Conservation (phyloP, 75 land plant species). For the Larix kaempferi region DNA sequence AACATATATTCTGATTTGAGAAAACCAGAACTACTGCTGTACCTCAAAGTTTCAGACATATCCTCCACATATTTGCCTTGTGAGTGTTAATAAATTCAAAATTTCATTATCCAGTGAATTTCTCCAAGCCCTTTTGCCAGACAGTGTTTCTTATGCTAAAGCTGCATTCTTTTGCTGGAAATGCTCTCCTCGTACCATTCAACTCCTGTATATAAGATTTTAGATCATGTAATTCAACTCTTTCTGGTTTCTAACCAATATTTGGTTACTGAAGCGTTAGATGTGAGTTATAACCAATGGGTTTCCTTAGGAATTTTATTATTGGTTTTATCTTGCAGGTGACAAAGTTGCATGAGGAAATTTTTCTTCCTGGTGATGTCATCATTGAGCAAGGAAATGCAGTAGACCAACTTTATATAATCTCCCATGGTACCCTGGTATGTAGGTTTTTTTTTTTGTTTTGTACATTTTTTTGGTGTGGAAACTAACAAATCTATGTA, state of each 20-base stretch:
- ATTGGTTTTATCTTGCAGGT: neutral
- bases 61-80: too few species aligned
- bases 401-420: slow-evolving; percentile 23
- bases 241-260: neutral
- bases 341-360: slow-evolving; percentile 8
- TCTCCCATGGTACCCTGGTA: slow-evolving; percentile 24
- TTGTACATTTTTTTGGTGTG: too few species aligned
- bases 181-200: too few species aligned
- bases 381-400: slow-evolving; percentile 34
- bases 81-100: too few species aligned
- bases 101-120: neutral
- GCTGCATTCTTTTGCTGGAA: too few species aligned
- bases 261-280: neutral
- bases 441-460: neutral
- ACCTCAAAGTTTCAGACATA: too few species aligned
- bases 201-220: neutral
- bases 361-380: slow-evolving; percentile 29
- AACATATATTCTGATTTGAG: too few species aligned
- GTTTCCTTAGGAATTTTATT: neutral
- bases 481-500: too few species aligned
- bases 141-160: too few species aligned
- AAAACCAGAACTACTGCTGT: too few species aligned
- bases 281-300: neutral
- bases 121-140: neutral
- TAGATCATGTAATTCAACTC: neutral